Conservation (phyloP, 768 basidiomycete species). For the Neoboletus brunneissimus region DNA sequence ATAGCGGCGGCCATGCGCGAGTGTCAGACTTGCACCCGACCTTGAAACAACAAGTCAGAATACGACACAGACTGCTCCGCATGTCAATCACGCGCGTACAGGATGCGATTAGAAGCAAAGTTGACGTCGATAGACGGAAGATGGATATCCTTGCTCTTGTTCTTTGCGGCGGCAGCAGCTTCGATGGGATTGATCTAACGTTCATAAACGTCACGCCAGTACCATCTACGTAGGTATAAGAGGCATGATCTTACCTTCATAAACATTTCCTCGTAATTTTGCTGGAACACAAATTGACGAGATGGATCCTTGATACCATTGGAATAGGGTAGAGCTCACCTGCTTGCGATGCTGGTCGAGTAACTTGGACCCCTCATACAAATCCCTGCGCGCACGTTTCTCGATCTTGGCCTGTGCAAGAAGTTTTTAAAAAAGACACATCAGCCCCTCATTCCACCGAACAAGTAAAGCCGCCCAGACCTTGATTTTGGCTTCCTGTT, state of each 20-base stretch:
- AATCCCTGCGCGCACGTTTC: conserved; percentile 84
- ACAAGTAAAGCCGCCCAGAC: conserved; percentile 33
- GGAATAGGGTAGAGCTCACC: conserved; percentile 36
- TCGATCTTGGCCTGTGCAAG: conserved; percentile 84
- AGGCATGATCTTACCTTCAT: conserved; percentile 69
- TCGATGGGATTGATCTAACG: conserved; percentile 88
- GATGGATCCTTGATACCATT: neutral
- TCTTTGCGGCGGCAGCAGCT: conserved; percentile 70
- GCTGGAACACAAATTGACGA: conserved; percentile 42
- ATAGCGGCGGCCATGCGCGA: conserved; percentile 87
- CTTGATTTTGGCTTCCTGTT: conserved; percentile 94
- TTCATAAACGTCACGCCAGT: neutral
- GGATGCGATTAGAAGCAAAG: conserved; percentile 91
- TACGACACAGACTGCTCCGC: neutral
- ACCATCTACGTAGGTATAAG: neutral
- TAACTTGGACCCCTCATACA: conserved; percentile 96
- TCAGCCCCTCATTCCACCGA: neutral
- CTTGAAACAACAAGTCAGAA: conserved; percentile 36
- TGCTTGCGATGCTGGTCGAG: conserved; percentile 91
- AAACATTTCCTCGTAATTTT: conserved; percentile 98
- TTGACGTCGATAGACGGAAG: conserved; percentile 93
- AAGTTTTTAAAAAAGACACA: neutral
- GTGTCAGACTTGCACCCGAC: conserved; percentile 80
- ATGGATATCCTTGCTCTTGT: conserved; percentile 98
- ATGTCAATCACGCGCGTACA: conserved; percentile 43